These are phyloP conservation scores for Betula pendula DNA, from an alignment of 306 rosid species.

Conservation along the genomic window DNA sequence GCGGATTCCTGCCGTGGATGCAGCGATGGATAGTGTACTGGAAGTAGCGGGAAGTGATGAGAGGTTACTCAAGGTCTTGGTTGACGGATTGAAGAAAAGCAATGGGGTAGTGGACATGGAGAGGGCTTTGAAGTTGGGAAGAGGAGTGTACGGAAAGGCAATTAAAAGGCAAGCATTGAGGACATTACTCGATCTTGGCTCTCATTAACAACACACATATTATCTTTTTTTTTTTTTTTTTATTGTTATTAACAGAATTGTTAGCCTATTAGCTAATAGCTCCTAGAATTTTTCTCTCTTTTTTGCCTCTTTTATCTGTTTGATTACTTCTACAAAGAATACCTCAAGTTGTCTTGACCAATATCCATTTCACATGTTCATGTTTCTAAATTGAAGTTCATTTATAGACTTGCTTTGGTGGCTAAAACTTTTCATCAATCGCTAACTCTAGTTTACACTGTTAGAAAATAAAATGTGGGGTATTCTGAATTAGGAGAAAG, in stretches of 20 bases:
- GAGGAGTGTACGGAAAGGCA: slow-evolving; percentile 69
- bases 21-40: slow-evolving; percentile 50
- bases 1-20: slow-evolving; percentile 49
- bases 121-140: slow-evolving; percentile 56
- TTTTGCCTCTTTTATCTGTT: background rate
- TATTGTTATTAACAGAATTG: background rate
- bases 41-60: slow-evolving; percentile 78
- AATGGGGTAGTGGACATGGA: slow-evolving; percentile 54
- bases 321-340: background rate
- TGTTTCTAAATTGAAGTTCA: background rate
- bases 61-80: slow-evolving; percentile 54
- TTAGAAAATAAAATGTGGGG: too few species aligned
- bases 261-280: background rate
- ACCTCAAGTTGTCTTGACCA: background rate
- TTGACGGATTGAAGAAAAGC: slow-evolving; percentile 53
- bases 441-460: too few species aligned
- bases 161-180: slow-evolving; percentile 71
- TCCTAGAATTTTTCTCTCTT: background rate
- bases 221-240: background rate
- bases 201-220: slow-evolving; percentile 31
- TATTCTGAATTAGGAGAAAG: too few species aligned
- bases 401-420: background rate
- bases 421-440: background rate
- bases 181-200: slow-evolving; percentile 43
- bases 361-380: background rate